Conservation (phyloP, 257 asterid species). For the Forsythia viridissima region DNA sequence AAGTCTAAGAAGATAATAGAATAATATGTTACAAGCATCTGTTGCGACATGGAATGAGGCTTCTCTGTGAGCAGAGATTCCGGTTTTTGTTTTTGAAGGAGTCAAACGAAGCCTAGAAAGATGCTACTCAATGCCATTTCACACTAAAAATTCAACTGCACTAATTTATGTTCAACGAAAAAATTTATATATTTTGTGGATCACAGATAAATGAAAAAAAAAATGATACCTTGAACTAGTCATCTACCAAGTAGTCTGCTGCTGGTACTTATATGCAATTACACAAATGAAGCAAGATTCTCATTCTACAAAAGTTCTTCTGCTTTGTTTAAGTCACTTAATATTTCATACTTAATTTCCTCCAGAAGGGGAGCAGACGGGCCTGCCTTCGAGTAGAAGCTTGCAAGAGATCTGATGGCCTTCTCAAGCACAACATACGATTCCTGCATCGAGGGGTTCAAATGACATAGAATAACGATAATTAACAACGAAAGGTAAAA, state of each 20-base stretch:
- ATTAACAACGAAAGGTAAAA: background rate
- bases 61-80: background rate
- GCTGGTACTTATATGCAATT: background rate
- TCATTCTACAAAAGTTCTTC: constrained; percentile 54
- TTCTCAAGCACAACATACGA: constrained; percentile 82
- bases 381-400: constrained; percentile 86
- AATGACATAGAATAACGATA: background rate
- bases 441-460: constrained; percentile 50
- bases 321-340: constrained; percentile 54
- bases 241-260: background rate
- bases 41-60: background rate
- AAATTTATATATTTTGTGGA: background rate
- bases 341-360: constrained; percentile 60
- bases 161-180: background rate
- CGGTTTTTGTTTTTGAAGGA: background rate
- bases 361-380: constrained; percentile 82
- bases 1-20: too few species aligned
- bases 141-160: background rate
- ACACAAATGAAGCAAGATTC: background rate
- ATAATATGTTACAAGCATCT: background rate
- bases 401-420: constrained; percentile 78
- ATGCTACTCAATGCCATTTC: background rate
- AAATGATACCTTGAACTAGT: background rate
- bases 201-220: background rate
- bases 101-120: background rate